A percentile compares a stretch with the other conserved stretches of the same genome.
Conservation (phyloP, 1,284 basidiomycete species). For the Sanghuangporus sanghuang region DNA sequence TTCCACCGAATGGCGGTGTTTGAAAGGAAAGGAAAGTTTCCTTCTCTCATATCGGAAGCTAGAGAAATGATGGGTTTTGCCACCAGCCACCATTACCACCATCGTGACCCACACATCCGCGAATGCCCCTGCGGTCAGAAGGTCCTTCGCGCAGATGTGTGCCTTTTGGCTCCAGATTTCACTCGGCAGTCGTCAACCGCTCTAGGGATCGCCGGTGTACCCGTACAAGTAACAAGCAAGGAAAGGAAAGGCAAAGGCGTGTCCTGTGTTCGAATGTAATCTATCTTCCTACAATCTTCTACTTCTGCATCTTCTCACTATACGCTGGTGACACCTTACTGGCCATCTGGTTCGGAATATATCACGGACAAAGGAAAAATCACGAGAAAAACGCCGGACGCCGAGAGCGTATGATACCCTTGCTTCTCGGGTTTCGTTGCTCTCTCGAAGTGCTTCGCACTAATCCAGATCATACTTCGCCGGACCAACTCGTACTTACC, state of each 20-base stretch:
- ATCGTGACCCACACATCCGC: background rate
- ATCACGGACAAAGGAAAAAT: too few species aligned
- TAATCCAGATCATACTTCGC: background rate
- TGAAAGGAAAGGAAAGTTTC: background rate
- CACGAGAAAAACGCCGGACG: background rate
- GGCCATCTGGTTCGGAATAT: background rate
- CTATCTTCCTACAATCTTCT: background rate
- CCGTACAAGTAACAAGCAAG: background rate
- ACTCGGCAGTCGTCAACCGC: background rate
- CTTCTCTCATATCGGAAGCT: background rate
- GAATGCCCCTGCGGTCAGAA: background rate
- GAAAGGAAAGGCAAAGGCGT: background rate
- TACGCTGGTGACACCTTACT: background rate
- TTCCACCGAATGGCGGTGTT: background rate
- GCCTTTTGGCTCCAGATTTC: background rate
- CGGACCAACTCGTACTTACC: background rate
- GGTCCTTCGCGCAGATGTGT: background rate
- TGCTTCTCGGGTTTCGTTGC: background rate
- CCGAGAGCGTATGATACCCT: background rate
- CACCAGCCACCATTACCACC: background rate
- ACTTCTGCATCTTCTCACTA: background rate
- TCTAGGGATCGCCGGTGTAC: background rate
- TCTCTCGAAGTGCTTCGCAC: background rate
- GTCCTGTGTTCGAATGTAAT: background rate
- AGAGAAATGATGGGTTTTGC: background rate